Conservation (phyloP, 805 yeast species). For the Ogataea pini region DNA sequence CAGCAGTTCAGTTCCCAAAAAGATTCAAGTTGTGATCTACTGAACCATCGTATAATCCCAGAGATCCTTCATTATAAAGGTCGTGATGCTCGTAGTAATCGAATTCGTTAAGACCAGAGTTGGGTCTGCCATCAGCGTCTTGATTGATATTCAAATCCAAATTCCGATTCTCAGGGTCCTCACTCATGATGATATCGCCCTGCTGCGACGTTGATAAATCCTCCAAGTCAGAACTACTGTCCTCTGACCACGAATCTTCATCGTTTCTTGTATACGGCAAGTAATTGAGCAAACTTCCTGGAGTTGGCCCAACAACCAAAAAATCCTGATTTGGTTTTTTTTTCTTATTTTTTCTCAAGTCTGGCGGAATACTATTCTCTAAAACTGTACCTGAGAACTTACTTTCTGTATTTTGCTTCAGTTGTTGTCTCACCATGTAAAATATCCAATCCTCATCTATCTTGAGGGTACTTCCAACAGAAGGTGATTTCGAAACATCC, state of each 20-base stretch:
- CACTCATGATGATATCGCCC: not conserved
- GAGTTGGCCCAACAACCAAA: slow-evolving; percentile 37
- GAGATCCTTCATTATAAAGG: slow-evolving; percentile 3
- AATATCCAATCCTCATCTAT: slow-evolving; percentile 38
- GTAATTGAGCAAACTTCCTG: slow-evolving; percentile 32
- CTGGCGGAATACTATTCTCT: slow-evolving; percentile 30
- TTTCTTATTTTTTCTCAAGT: slow-evolving; percentile 22
- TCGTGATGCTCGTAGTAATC: slow-evolving; percentile 8
- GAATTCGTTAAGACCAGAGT: slow-evolving; percentile 2
- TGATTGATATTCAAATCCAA: not conserved
- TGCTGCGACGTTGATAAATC: not conserved
- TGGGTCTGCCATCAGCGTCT: slow-evolving; percentile 4
- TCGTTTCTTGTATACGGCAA: slow-evolving; percentile 35
- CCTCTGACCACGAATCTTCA: slow-evolving; percentile 20
- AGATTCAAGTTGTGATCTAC: slow-evolving; percentile 17
- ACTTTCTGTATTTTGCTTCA: slow-evolving; percentile 26
- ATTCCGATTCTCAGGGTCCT: not conserved
- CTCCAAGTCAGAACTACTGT: not conserved
- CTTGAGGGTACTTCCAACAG: slow-evolving; percentile 8
- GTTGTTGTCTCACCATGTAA: slow-evolving; percentile 32
- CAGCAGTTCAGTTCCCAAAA: slow-evolving; percentile 20
- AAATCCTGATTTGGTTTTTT: slow-evolving; percentile 31
- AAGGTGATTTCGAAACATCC: slow-evolving; percentile 1
- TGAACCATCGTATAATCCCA: not conserved
- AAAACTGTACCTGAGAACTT: slow-evolving; percentile 33